Conservation (phyloP, 768 basidiomycete genomes). For the Collybiopsis luxurians region DNA sequence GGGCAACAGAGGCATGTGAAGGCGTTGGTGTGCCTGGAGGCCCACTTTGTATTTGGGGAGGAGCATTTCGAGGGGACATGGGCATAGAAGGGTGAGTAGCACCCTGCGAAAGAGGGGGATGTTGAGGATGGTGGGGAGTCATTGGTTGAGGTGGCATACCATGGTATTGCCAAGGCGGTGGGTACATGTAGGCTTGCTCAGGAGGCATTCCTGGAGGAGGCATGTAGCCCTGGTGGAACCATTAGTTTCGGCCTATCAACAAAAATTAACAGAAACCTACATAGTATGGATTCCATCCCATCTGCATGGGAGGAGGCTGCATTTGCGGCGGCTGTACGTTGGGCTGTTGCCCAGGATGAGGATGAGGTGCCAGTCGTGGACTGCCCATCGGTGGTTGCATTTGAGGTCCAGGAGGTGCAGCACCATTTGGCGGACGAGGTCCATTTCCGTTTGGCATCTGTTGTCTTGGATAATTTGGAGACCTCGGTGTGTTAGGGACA, state of each 20-base stretch:
- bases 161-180: conserved; percentile 31
- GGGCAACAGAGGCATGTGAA: conserved; percentile 51
- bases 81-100: conserved; percentile 51
- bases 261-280: conserved; percentile 38
- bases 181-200: conserved; percentile 43
- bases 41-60: conserved; percentile 41
- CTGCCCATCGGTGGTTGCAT: conserved; percentile 58
- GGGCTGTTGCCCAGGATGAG: conserved; percentile 50
- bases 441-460: conserved; percentile 60
- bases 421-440: conserved; percentile 55
- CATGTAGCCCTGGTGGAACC: not conserved
- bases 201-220: conserved; percentile 27
- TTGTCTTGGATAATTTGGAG: conserved; percentile 59
- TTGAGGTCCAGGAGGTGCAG: conserved; percentile 49
- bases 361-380: conserved; percentile 63
- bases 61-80: conserved; percentile 68
- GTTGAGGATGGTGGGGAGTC: conserved; percentile 31
- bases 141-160: conserved; percentile 28
- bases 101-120: conserved; percentile 40
- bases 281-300: conserved; percentile 52
- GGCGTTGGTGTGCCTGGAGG: conserved; percentile 67
- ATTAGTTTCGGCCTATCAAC: not conserved
- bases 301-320: conserved; percentile 24
- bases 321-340: conserved; percentile 42
- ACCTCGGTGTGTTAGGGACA: conserved; percentile 56